Evolutionary conservation across 768 basidiomycete genomes (phyloP).

Genomic region (Glaciozyma antarctica): DNA sequence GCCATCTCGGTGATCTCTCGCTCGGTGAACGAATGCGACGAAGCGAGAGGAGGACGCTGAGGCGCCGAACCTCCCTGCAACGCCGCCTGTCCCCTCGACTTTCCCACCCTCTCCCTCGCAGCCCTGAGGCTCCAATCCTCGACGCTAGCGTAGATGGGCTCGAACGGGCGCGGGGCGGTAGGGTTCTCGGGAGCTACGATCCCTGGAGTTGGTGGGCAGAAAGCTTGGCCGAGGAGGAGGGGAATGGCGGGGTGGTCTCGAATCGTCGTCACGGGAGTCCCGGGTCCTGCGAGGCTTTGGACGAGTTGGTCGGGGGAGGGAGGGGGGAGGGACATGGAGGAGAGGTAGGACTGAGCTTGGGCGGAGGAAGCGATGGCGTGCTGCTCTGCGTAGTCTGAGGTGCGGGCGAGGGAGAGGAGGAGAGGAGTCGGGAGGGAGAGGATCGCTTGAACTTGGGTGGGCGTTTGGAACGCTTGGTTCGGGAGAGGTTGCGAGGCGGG

Average conservation of each 20-base stretch:
- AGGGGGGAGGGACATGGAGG: conserved; percentile 29
- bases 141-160: conserved; percentile 20
- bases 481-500: conserved; percentile 19
- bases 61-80: background rate
- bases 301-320: conserved; percentile 26
- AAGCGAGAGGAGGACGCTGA: background rate
- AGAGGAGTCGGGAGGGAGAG: conserved; percentile 25
- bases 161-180: background rate
- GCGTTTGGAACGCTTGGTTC: conserved; percentile 20
- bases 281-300: conserved; percentile 4
- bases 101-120: conserved; percentile 13
- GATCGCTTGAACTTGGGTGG: conserved; percentile 30
- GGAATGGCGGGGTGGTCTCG: conserved; percentile 27
- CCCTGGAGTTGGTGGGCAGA: conserved; percentile 29
- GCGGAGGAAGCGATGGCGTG: conserved; percentile 5
- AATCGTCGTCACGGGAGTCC: background rate
- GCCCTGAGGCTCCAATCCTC: conserved; percentile 22
- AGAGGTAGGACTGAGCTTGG: conserved; percentile 13
- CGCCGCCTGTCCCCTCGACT: background rate
- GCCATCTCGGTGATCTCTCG: conserved; percentile 20
- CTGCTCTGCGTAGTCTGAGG: conserved; percentile 17
- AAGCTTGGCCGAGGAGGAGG: conserved; percentile 28
- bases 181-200: conserved; percentile 18
- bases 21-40: conserved; percentile 10
- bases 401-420: conserved; percentile 27